These are phyloP conservation scores for Crithidia thermophila DNA, from an alignment of 208 protist species.

Conservation along the genomic window DNA sequence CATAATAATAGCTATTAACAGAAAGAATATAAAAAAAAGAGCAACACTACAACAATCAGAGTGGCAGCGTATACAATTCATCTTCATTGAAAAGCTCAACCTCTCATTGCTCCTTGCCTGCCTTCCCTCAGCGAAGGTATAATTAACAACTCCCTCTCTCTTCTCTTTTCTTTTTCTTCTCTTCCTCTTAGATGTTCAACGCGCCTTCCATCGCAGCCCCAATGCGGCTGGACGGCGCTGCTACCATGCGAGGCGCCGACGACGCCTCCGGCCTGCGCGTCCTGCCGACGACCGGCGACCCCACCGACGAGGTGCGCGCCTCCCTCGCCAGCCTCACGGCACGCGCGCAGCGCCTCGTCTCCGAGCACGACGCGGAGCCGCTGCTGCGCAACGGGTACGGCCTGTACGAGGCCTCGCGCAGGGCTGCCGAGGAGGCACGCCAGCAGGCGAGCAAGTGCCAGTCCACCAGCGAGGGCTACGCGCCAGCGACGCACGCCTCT, in stretches of 20 bases:
- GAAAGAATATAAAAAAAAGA: too few species aligned
- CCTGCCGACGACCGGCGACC: conserved; percentile 39
- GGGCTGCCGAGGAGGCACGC: conserved; percentile 40
- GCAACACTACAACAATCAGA: too few species aligned
- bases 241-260: conserved; percentile 4
- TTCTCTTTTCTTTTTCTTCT: too few species aligned
- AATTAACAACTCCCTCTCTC: too few species aligned
- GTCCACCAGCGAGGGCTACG: conserved; percentile 36
- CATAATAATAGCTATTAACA: too few species aligned
- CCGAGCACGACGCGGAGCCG: conserved; percentile 43
- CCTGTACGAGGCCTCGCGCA: conserved; percentile 66
- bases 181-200: conserved; percentile 16
- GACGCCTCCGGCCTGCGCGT: conserved; percentile 21
- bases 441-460: conserved; percentile 34
- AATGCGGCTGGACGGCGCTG: conserved; percentile 17
- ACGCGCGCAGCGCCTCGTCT: conserved; percentile 60
- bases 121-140: background rate
- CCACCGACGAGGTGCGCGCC: conserved; percentile 64
- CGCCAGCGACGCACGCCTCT: conserved; percentile 55
- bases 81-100: background rate
- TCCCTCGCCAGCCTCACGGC: conserved; percentile 72
- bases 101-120: background rate
- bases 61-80: too few species aligned
- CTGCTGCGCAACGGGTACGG: conserved; percentile 70
- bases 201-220: conserved; percentile 12